These are phyloP conservation scores for Nakataea oryzae DNA, from an alignment of 2,329 filamentous ascomycete species.

Conservation along the genomic window DNA sequence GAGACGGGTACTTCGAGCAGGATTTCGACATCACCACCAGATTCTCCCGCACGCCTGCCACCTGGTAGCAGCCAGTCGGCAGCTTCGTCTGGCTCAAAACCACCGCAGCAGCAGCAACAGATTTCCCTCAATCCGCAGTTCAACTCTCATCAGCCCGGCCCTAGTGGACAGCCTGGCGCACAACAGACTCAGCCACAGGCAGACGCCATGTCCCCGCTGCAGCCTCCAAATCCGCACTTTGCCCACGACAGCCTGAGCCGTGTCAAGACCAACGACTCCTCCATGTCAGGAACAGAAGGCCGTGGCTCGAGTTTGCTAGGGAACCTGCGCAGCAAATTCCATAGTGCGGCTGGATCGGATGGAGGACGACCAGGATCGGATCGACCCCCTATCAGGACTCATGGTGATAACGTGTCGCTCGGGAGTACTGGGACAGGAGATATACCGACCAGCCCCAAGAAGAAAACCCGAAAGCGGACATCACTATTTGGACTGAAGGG, in stretches of 20 bases:
- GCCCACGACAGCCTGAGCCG: not conserved
- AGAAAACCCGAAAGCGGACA: slow-evolving; percentile 21
- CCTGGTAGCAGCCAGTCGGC: not conserved
- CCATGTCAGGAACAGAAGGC: not conserved
- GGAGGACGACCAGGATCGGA: not conserved
- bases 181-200: not conserved
- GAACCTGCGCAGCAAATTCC: slow-evolving; percentile 2
- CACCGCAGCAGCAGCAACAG: slow-evolving; percentile 10
- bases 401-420: not conserved
- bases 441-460: slow-evolving; percentile 14
- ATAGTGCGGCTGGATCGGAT: slow-evolving; percentile 4
- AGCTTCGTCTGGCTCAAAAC: not conserved
- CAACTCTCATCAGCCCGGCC: not conserved
- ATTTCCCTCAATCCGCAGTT: not conserved
- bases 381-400: not conserved
- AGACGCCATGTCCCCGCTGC: slow-evolving; percentile 1
- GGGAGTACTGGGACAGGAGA: slow-evolving; percentile 28
- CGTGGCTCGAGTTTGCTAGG: not conserved
- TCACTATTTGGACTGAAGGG: slow-evolving; percentile 26
- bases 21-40: not conserved
- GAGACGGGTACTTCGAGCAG: slow-evolving; percentile 29
- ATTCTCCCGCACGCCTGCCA: not conserved
- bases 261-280: slow-evolving; percentile 6
- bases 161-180: not conserved
- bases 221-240: slow-evolving; percentile 2